These are phyloP conservation scores for Aspergillus sp. DNA, from an alignment of 2,329 filamentous ascomycete genomes.

Conservation along the genomic window DNA sequence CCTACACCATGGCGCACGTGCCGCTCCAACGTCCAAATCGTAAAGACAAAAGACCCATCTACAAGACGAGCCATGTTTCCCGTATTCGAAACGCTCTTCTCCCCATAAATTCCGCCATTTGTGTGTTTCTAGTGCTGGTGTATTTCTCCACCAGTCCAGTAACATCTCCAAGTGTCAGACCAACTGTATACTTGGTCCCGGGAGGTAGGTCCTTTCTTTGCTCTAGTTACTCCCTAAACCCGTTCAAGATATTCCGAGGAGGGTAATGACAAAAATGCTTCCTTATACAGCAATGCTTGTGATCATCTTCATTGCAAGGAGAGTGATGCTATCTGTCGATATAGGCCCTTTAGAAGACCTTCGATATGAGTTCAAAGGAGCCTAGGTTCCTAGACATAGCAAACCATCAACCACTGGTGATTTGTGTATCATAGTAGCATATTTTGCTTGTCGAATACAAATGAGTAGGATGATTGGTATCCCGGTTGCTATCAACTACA, in stretches of 20 bases:
- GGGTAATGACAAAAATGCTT: too few relatives aligned
- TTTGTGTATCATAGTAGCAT: too few relatives aligned
- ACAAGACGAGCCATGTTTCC: slow-evolving; percentile 12
- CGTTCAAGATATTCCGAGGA: not conserved
- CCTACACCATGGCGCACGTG: slow-evolving; percentile 31
- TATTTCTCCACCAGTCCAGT: slow-evolving; percentile 16
- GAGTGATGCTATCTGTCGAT: slow-evolving; percentile 35
- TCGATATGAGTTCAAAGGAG: slow-evolving; percentile 39
- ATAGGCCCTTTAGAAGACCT: slow-evolving; percentile 32
- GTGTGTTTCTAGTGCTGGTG: slow-evolving; percentile 24
- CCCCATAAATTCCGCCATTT: slow-evolving; percentile 23
- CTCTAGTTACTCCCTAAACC: too few relatives aligned
- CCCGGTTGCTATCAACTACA: too few relatives aligned
- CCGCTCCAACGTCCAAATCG: slow-evolving; percentile 21
- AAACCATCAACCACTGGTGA: too few relatives aligned
- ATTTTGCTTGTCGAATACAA: too few relatives aligned
- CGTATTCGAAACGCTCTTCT: slow-evolving; percentile 18
- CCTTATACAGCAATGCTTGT: slow-evolving; percentile 26
- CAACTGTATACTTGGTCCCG: slow-evolving; percentile 32
- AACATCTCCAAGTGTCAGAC: slow-evolving; percentile 13
- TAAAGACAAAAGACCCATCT: slow-evolving; percentile 25
- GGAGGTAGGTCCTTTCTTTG: slow-evolving; percentile 32
- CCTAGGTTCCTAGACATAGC: slow-evolving; percentile 14
- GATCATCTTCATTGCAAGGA: slow-evolving; percentile 25
- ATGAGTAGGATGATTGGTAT: too few relatives aligned